These are phyloP conservation scores for Vicia faba DNA, from an alignment of 306 rosid species.

Conservation along the genomic window DNA sequence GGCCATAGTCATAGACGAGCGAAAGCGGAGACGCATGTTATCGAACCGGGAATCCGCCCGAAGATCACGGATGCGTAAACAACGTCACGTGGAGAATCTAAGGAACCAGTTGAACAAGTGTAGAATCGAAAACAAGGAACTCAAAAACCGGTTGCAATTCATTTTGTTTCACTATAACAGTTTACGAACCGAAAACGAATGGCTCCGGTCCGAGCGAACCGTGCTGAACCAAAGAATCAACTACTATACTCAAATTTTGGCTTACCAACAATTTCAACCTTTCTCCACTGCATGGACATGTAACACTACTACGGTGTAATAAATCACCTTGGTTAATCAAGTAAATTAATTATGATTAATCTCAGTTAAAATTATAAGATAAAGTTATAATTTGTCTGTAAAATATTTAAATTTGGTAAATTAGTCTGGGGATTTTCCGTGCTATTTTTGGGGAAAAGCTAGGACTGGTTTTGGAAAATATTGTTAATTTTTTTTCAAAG, in stretches of 20 bases:
- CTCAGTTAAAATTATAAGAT: constrained; percentile 32
- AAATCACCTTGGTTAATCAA: constrained; percentile 42
- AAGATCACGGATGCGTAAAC: constrained; percentile 85
- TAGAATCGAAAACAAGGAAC: constrained; percentile 66
- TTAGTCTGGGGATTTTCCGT: constrained; percentile 31
- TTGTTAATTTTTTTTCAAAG: constrained; percentile 41
- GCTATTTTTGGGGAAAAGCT: constrained; percentile 32
- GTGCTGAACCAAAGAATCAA: constrained; percentile 56
- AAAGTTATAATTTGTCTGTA: constrained; percentile 39
- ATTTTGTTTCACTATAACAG: constrained; percentile 47
- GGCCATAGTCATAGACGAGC: constrained; percentile 48
- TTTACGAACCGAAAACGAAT: constrained; percentile 63
- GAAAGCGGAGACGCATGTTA: constrained; percentile 78
- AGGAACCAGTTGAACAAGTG: constrained; percentile 79
- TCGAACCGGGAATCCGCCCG: constrained; percentile 97
- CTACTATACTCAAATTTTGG: constrained; percentile 54
- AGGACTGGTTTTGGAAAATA: constrained; percentile 52
- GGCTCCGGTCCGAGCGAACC: constrained; percentile 61
- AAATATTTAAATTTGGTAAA: constrained; percentile 48
- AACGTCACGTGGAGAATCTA: constrained; percentile 82
- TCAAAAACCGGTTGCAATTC: constrained; percentile 61
- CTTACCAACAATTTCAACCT: constrained; percentile 60
- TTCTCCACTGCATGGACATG: constrained; percentile 60
- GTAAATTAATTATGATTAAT: constrained; percentile 38
- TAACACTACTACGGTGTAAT: constrained; percentile 45